A percentile compares a stretch with the other conserved stretches of the same genome.
Evolutionary conservation across 2,329 filamentous ascomycete species (phyloP).

Genomic region (Fusarium praegraminearum): DNA sequence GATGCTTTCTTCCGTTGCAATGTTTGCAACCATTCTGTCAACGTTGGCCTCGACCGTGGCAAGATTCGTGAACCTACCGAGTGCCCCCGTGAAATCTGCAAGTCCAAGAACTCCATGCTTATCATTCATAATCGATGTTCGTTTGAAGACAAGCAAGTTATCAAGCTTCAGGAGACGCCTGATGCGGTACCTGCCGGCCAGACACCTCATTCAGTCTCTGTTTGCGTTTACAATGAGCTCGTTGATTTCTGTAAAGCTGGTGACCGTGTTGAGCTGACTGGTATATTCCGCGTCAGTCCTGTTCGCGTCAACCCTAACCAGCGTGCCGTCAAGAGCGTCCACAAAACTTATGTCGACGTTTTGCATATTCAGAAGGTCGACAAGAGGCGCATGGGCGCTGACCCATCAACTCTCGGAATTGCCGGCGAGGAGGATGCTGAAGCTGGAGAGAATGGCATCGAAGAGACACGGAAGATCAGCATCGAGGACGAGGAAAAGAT

Average conservation of each 20-base stretch:
- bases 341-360: conserved; percentile 98
- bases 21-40: conserved; percentile 90
- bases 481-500: conserved; percentile 93
- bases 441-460: conserved; percentile 78
- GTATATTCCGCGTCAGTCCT: conserved; percentile 94
- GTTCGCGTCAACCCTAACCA: conserved; percentile 95
- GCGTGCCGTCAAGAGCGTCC: conserved; percentile 91
- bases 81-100: conserved; percentile 85
- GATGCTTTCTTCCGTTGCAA: conserved; percentile 98
- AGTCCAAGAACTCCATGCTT: conserved; percentile 94
- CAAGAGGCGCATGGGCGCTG: conserved; percentile 92
- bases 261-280: conserved; percentile 94
- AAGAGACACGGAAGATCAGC: conserved; percentile 85
- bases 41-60: conserved; percentile 92
- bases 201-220: conserved; percentile 95
- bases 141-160: conserved; percentile 98
- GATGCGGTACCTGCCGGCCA: conserved; percentile 95
- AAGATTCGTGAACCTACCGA: conserved; percentile 95
- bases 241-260: conserved; percentile 98
- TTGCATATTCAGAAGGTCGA: conserved; percentile 97
- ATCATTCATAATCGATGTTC: conserved; percentile 95
- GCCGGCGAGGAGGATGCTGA: conserved; percentile 75
- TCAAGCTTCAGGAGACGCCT: conserved; percentile 97
- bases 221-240: conserved; percentile 96
- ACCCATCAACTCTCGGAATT: conserved; percentile 87